Base-by-base conservation (phyloP, 2,329 filamentous ascomycete genomes). In the Diaporthe ilicicola region DNA sequence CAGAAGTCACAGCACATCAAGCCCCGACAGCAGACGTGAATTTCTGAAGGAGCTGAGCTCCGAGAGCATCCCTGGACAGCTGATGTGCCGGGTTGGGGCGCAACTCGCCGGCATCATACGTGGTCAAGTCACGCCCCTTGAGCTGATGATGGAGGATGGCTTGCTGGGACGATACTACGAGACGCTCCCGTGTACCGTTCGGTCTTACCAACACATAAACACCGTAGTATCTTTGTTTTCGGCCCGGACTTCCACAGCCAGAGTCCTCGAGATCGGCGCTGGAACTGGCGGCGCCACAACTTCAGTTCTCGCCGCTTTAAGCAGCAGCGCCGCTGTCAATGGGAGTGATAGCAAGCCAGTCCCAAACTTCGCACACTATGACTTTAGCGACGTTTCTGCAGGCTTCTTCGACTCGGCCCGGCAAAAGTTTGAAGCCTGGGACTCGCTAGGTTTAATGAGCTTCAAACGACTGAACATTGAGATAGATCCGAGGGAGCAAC, bases 381-480 rank as follows among this genome's bases (percentile, higher is more conserved):
- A 80, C 1, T 85, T 78, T 72, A 84, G 84, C 0, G 83, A 85
- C 66, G 78, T 83, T 12, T 80, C 80, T 1, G 62, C 78, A 9
- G 78, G 77, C 13, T 82, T 82, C 74, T 83, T 85, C 50, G 78
- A 79, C 13, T 71, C 76, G 2, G 82, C 80, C 0, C 65, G 76
- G 61, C 73, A 77, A 24, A 75, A 72, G n/a, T 79, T 83, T 53
- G 61, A 73, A 2, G 51, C 70, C 1, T 75, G 77, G 56, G 70
- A n/a, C n/a, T n/a, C n/a, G n/a, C n/a, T 67, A 1, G 62, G 73
- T 1, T 74, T 74, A 19, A 77, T 84, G 74, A 70, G 73, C 12
- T 75, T 75, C 37, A 72, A 75, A 19, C 72, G 72, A 1, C 73
- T 76, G 1, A 76, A 84, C 54, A 74, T 81, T 24, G 81, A n/a